Base-by-base conservation (phyloP, 2,329 filamentous ascomycete genomes). In the Gyromitra esculenta region DNA sequence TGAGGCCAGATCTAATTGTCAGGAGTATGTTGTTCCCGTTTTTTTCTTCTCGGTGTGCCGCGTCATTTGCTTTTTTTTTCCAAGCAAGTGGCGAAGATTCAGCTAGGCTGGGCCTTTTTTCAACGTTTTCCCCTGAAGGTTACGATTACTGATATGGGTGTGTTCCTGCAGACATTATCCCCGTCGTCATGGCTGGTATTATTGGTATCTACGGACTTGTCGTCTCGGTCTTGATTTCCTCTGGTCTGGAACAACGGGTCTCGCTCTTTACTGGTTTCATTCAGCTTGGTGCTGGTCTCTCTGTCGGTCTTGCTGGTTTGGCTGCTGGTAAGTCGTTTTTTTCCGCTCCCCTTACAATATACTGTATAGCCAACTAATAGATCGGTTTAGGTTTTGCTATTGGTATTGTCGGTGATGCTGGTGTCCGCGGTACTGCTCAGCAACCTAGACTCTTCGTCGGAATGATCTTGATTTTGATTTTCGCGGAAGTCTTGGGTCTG, bases 161-260 rank as follows among this genome's bases (percentile, higher is more conserved):
- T 11, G 21, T 59, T 56, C 41, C 54, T 68, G 41, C 81, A 98
- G 95, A 97, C 89, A 97, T 98, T 85, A 95, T 98, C 80, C 96
- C 96, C 84, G 96, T 98, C 86, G 97, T 99, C 91, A 99, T 99
- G 96, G 96, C 96, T 88, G 96, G 96, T 98, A 99, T 99, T 86
- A 98, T 99, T 86, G 96, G 93, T 92, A 98, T 99, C 85, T 99
- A 96, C 87, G 92, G 92, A 82, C 89, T 96, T 80, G 92, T 96
- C 86, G 92, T 95, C 78, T 94, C 92, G 18, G 92, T 96, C 84
- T 86, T 96, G 82, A 93, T 96, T 83, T 94, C 92, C 83, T 92
- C 93, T 84, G 90, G 89, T 82, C 87, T 96, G 80, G 88, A 87
- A 81, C 92, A 95, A 85, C 84, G 89, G 80, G 85, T 91, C 78